Evolutionary conservation across 192 early-diverging fungal species (phyloP).

Genomic region (Coemansia javaensis): DNA sequence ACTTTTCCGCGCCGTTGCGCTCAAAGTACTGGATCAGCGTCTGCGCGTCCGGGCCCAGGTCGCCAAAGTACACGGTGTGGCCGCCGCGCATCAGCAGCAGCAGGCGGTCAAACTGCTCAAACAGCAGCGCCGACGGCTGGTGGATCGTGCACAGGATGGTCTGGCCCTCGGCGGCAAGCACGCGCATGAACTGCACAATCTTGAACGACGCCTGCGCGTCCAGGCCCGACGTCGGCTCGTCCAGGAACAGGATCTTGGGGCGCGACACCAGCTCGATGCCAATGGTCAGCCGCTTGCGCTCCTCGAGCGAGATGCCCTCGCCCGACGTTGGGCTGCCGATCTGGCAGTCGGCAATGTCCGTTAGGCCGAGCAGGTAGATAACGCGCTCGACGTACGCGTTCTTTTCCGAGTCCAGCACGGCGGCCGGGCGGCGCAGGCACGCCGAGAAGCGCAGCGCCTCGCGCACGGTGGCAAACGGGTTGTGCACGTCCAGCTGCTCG

Average conservation of each 20-base stretch:
- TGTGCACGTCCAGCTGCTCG: conserved; percentile 81
- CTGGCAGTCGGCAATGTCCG: conserved; percentile 64
- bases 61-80: conserved; percentile 74
- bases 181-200: conserved; percentile 67
- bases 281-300: conserved; percentile 84
- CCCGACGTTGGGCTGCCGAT: conserved; percentile 67
- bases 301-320: conserved; percentile 80
- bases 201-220: conserved; percentile 75
- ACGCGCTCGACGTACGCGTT: conserved; percentile 71
- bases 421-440: conserved; percentile 61
- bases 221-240: conserved; percentile 85
- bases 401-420: conserved; percentile 61
- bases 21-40: conserved; percentile 73
- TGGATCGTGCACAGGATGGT: conserved; percentile 81
- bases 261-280: conserved; percentile 78
- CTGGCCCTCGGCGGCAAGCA: conserved; percentile 60
- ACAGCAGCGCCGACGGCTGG: conserved; percentile 79
- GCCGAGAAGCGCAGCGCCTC: conserved; percentile 64
- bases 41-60: conserved; percentile 62
- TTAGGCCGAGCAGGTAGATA: conserved; percentile 69
- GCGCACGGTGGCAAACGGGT: conserved; percentile 65
- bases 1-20: conserved; percentile 61
- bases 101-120: conserved; percentile 81
- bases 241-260: conserved; percentile 78
- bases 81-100: conserved; percentile 77